Evolutionary conservation across 2,329 filamentous ascomycete species (phyloP), one percentile per base, ranked within the genome.

Genomic region (Aspergillus quadrilineatus): DNA sequence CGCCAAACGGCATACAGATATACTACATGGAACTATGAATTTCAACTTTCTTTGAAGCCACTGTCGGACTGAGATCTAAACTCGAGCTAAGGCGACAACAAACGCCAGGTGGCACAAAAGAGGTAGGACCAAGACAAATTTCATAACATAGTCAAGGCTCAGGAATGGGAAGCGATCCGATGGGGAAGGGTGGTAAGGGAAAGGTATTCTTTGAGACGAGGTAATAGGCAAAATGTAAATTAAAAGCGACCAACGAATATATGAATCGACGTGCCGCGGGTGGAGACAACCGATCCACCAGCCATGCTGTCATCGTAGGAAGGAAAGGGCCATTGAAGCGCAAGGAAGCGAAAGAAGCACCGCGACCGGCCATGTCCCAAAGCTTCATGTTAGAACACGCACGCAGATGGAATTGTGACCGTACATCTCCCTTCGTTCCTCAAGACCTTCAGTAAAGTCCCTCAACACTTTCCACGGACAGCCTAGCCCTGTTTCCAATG

Each of bases 171-270:
- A 37, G 49, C 42, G 53, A 59, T 62, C 59, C 57, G 49, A 62
- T 57, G 53, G 51, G 53, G 58, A 48, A 54, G 43, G 58, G 57
- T 56, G 61, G 58, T 49, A 61, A 61, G 60, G 54, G 58, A 65
- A 65, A 66, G 64, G 63, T 65, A 64, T 64, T 65, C 64, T 65
- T 66, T 65, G 61, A 56, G 65, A 64, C 58, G 60, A 63, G 59
- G 51, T 57, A 61, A 65, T 65, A 67, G 63, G 57, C 64, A 65
- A 63, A 61, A 62, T 57, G 50, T 55, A 57, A 60, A 58, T 56
- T 59, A 57, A 60, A 59, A 60, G 57, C 61, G 59, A 53, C 52
- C 57, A 60, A 64, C 59, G 54, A 60, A 58, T 53, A 64, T 58
- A 63, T 46, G 50, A 56, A 63, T 64, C 57, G 54, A 55, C 54